Base-by-base conservation (phyloP, 305 asterid genomes). In the Coffea humblotiana region DNA sequence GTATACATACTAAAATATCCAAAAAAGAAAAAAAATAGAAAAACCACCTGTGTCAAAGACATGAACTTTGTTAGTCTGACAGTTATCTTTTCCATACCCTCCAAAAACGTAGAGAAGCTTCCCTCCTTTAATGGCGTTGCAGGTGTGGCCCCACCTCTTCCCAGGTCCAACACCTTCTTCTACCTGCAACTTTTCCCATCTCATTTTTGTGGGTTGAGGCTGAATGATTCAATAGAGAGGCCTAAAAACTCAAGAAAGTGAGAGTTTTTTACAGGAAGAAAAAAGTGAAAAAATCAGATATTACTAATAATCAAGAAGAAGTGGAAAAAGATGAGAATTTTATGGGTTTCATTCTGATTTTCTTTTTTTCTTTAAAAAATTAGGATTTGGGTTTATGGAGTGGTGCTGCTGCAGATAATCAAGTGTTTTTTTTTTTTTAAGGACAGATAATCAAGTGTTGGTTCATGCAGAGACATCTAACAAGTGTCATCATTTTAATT, bases 141-240 rank as follows among this genome's bases (percentile, higher is more conserved):
- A 96, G 85, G 98, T 92, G 90, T 96, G 99, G 67, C 99, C 99
- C 99, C 99, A 96, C 86, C 97, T 89, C 89, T 90, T 91, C 65
- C 99, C 98, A 15, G 99, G 98, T 77, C 98, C 98, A 72, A 76
- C 92, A 21, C 82, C 89, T 63, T 83, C 89, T 79, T 82, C 86
- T 73, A 79, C 72, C 83, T 75, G 86, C 88, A 90, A 87, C 88
- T 84, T 96, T 88, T 94, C 98, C 99, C 98, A 96, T 74, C 93
- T 88, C 97, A 94, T 92, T 56, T 88, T 73, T 64, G 72, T 3
- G 23, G 29, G 35, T 14, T 19, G 29, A 40, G 43, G 51, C 25
- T 51, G 40, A 60, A 47, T 13, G 51, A 63, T 0, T 25, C 68
- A 68, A 76, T 51, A 76, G 73, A 43, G 9, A 72, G 40, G 43